These are phyloP conservation scores for Carallia brachiata DNA, from an alignment of 345 rosid genomes.

Conservation along the genomic window DNA sequence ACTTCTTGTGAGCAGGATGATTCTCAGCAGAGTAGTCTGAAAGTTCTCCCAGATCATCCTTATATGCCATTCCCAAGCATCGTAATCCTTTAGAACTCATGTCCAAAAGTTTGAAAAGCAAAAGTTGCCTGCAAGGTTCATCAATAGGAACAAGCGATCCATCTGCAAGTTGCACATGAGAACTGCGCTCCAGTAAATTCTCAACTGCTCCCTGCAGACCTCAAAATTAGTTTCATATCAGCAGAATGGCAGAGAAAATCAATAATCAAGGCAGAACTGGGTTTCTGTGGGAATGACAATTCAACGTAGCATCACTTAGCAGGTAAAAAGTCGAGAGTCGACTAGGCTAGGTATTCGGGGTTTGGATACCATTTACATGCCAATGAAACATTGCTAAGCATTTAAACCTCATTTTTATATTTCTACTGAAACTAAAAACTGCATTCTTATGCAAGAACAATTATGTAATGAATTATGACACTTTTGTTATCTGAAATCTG, in stretches of 20 bases:
- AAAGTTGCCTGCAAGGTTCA: slow-evolving; percentile 62
- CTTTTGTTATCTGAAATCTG: too few relatives aligned
- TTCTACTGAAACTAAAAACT: too few relatives aligned
- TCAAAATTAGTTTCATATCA: neutral
- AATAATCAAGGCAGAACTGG: too few relatives aligned
- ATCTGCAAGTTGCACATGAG: slow-evolving; percentile 76
- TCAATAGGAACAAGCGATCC: slow-evolving; percentile 71
- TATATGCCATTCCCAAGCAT: slow-evolving; percentile 86
- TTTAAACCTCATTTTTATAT: too few relatives aligned
- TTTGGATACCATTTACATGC: too few relatives aligned
- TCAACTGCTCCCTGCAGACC: slow-evolving; percentile 84
- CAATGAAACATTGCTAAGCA: too few relatives aligned
- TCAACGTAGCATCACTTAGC: too few relatives aligned
- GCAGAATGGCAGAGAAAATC: neutral
- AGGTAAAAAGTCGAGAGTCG: too few relatives aligned
- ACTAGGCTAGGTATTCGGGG: too few relatives aligned
- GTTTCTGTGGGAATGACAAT: slow-evolving; percentile 11
- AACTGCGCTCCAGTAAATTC: slow-evolving; percentile 77
- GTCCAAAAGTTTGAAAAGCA: slow-evolving; percentile 57
- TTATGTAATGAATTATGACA: too few relatives aligned
- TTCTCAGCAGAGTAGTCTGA: slow-evolving; percentile 60
- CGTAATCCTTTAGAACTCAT: slow-evolving; percentile 87
- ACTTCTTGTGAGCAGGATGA: slow-evolving; percentile 85
- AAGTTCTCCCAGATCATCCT: slow-evolving; percentile 79
- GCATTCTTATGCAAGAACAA: too few relatives aligned